Percentiles rank a stretch among this genome's conserved stretches.
Conservation (phyloP, 805 yeast genomes). For the Candida pini region DNA sequence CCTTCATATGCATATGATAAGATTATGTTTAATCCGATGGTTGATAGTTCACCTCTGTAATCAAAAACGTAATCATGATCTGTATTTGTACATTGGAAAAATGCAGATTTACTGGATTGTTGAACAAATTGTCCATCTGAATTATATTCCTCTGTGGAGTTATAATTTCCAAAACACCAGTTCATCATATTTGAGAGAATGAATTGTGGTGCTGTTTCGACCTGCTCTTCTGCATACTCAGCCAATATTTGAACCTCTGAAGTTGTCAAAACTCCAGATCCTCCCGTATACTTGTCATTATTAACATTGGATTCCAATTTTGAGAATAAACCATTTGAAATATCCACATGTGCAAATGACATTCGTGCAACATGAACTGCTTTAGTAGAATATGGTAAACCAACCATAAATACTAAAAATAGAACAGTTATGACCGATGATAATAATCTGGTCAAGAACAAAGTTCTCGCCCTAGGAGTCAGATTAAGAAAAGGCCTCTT, state of each 20-base stretch:
- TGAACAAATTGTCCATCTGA: conserved; percentile 3
- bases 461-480: conserved; percentile 18
- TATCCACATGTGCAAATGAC: conserved; percentile 47
- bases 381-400: conserved; percentile 6
- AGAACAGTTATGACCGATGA: conserved; percentile 7
- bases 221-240: conserved; percentile 40
- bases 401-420: conserved; percentile 4
- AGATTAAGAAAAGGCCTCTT: conserved; percentile 23
- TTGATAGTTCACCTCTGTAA: conserved; percentile 36
- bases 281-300: conserved; percentile 9
- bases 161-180: conserved; percentile 42
- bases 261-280: conserved; percentile 36
- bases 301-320: conserved; percentile 29
- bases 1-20: conserved; percentile 42
- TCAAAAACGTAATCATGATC: conserved; percentile 32
- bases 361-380: conserved; percentile 29
- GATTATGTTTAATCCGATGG: conserved; percentile 37
- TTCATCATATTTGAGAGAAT: conserved; percentile 35
- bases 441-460: conserved; percentile 16
- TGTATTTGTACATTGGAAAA: conserved; percentile 14
- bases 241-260: conserved; percentile 42
- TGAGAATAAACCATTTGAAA: conserved; percentile 47
- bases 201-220: conserved; percentile 44
- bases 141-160: conserved; percentile 9
- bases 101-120: background rate